Evolutionary conservation across 805 yeast species (phyloP), one percentile per base, ranked within the genome.

Genomic region (Ogataea haglerorum): DNA sequence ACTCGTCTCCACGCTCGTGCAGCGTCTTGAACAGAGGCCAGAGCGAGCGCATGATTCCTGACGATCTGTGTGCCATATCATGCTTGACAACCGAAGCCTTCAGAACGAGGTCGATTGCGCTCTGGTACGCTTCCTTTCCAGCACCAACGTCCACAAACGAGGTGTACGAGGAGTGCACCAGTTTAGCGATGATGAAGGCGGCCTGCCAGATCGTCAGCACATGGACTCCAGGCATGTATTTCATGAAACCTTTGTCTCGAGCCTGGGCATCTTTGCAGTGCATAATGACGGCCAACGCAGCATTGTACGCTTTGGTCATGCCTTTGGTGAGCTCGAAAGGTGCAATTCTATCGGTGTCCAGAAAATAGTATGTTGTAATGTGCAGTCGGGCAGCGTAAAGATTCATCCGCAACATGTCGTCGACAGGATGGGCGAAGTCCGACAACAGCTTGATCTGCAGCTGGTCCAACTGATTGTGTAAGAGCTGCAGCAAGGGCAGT

Each of bases 1-100:
- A 61, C 42, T 58, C 50, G n/a, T 61, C 61, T 25, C 55, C 62
- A 46, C 75, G 77, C 30, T 76, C 81, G 48, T 80, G 76, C 51
- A 89, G 66, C 4, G 82, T 73, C 36, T 82, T 76, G 61, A 85
- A 85, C 44, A 89, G 70, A 45, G 84, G 86, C 99, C 99, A 91
- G 69, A 89, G 82, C 56, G 89, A 89, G 54, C 85, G 76, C 93
- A 93, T 87, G 44, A 93, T 88, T 7, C 96, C 96, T 33, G 95
- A 81, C 0, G 95, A 85, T 49, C 98, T 75, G 59, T 86, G 87
- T 0, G 97, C 87, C 72, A 93, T 81, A 57, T 91, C 99, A 63
- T 90, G 93, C 53, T 88, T 88, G 52, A 87, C 69, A 21, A 91
- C 82, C 0, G 96, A 87, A 0, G 96, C 95, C 45, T 79, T 79